Evolutionary conservation across 805 yeast genomes (phyloP).

Genomic region (Zygotorulaspora danielsina): DNA sequence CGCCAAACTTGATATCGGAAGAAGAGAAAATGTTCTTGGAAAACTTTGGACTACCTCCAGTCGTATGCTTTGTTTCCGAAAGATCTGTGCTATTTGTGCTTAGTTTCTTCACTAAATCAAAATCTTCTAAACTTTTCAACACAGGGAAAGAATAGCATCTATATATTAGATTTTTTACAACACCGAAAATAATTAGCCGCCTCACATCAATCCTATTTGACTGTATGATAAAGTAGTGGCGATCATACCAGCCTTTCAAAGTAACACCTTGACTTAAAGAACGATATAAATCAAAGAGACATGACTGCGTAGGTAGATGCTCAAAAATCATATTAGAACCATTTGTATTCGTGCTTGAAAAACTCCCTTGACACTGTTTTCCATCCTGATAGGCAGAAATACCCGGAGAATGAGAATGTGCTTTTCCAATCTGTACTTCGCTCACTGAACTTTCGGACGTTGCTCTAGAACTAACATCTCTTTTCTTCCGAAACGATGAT

Average conservation of each 20-base stretch:
- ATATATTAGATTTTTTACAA: constrained; percentile 74
- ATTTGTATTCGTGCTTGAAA: constrained; percentile 16
- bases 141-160: constrained; percentile 76
- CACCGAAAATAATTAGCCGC: constrained; percentile 81
- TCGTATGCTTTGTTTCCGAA: constrained; percentile 15
- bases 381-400: constrained; percentile 5
- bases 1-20: constrained; percentile 31
- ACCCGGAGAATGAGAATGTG: constrained; percentile 6
- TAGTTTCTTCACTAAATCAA: constrained; percentile 14
- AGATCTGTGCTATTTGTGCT: constrained; percentile 15
- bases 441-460: constrained; percentile 26
- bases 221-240: constrained; percentile 51
- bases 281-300: constrained; percentile 67
- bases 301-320: constrained; percentile 55
- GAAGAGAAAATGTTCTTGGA: constrained; percentile 29
- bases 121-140: constrained; percentile 29
- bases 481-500: constrained; percentile 4
- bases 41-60: constrained; percentile 8
- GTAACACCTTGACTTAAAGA: constrained; percentile 75
- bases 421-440: constrained; percentile 5
- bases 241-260: constrained; percentile 75
- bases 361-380: constrained; percentile 17
- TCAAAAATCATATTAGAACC: constrained; percentile 5
- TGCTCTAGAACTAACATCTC: constrained; percentile 25
- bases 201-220: constrained; percentile 67